phyloP scores from a whole-genome alignment of 129 eudicot genomes.

The Ambrosia trifida region DNA sequence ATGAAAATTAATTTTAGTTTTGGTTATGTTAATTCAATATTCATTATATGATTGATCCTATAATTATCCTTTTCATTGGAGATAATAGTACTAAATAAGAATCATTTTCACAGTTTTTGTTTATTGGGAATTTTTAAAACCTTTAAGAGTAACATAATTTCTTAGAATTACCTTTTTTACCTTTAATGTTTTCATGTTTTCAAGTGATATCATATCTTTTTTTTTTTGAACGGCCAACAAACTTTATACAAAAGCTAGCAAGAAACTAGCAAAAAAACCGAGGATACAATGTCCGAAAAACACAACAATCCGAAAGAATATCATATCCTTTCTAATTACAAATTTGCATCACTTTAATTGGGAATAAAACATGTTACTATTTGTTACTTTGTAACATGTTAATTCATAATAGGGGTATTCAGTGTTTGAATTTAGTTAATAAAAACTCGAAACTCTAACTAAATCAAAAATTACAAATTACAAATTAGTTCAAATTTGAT shows the following conservation, averaged over 20 bases:
- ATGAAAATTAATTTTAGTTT: not conserved
- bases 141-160: not conserved
- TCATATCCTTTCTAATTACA: not conserved
- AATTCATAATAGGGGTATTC: not conserved
- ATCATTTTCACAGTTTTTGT: not conserved
- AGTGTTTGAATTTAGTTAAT: too few relatives aligned
- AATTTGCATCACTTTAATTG: not conserved
- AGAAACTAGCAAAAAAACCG: too few relatives aligned
- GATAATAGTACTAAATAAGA: not conserved
- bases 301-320: too few relatives aligned
- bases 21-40: too few relatives aligned
- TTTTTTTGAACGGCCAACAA: too few relatives aligned
- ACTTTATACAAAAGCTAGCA: too few relatives aligned
- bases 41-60: not conserved
- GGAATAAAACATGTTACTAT: not conserved
- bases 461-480: too few relatives aligned
- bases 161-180: not conserved
- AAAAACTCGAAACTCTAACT: too few relatives aligned
- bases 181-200: not conserved
- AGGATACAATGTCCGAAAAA: too few relatives aligned
- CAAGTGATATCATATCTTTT: too few relatives aligned
- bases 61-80: not conserved
- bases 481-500: too few relatives aligned
- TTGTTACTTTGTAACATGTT: not conserved
- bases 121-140: not conserved